Evolutionary conservation across 1,139 yeast species (phyloP).

Genomic region (Yamadazyma friedrichii): DNA sequence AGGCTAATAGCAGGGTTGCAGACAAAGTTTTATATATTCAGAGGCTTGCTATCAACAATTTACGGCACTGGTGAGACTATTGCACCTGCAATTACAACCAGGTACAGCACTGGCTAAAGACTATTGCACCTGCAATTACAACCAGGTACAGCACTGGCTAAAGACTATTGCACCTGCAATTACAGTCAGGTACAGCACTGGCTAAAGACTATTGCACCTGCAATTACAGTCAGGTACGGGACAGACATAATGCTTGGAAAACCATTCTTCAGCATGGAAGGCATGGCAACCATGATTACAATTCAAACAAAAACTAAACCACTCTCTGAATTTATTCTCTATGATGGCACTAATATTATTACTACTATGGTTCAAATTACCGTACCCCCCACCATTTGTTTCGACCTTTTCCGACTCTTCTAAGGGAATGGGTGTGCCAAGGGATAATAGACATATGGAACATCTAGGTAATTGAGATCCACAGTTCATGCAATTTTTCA

Average conservation of each 20-base stretch:
- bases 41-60: too few species aligned
- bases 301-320: conserved; percentile 89
- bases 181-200: conserved; percentile 94
- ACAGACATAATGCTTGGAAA: conserved; percentile 78
- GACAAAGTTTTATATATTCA: too few species aligned
- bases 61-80: conserved; percentile 78
- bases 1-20: too few species aligned
- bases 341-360: conserved; percentile 19
- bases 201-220: conserved; percentile 65
- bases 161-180: conserved; percentile 70
- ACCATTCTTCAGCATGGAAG: conserved; percentile 95
- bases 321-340: conserved; percentile 50
- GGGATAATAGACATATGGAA: conserved; percentile 78
- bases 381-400: background rate
- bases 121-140: conserved; percentile 80
- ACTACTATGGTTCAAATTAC: conserved; percentile 10
- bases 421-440: conserved; percentile 68
- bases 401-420: conserved; percentile 21
- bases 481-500: conserved; percentile 74
- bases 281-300: conserved; percentile 96
- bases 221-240: conserved; percentile 95
- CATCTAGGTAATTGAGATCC: conserved; percentile 90
- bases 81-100: conserved; percentile 83
- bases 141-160: conserved; percentile 91
- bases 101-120: conserved; percentile 85